These are phyloP conservation scores for Linderniella brevidens DNA, from an alignment of 257 asterid species.

Conservation along the genomic window DNA sequence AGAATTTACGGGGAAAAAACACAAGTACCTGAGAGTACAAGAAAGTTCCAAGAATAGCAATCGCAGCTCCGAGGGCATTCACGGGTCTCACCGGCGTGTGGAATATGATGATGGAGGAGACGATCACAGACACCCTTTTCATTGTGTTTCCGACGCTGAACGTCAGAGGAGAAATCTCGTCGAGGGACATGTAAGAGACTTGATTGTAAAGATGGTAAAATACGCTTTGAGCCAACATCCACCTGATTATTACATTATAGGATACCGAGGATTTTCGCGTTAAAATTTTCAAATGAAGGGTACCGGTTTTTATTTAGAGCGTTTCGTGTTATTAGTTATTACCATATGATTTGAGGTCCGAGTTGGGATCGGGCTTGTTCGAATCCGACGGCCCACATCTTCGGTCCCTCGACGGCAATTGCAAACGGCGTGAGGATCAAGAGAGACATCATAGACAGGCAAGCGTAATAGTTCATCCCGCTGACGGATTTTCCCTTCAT, in stretches of 20 bases:
- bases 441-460: conserved; percentile 77
- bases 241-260: conserved; percentile 37
- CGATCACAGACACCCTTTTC: conserved; percentile 91
- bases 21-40: conserved; percentile 78
- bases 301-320: no score
- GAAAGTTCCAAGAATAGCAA: conserved; percentile 87
- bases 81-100: conserved; percentile 80
- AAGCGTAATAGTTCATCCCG: conserved; percentile 97
- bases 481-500: conserved; percentile 94
- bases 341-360: conserved; percentile 90
- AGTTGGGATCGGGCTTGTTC: conserved; percentile 43
- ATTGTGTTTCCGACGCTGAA: conserved; percentile 91
- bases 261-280: no score
- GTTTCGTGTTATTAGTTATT: conserved; percentile 8
- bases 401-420: conserved; percentile 96
- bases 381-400: conserved; percentile 71
- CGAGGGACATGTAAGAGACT: conserved; percentile 92
- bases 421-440: conserved; percentile 83
- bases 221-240: conserved; percentile 92
- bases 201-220: conserved; percentile 95
- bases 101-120: conserved; percentile 88
- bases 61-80: conserved; percentile 97
- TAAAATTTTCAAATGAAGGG: no score
- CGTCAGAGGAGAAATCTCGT: conserved; percentile 92
- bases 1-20: no score